Conservation (phyloP, 2,329 filamentous ascomycete genomes). For the Elsinoe ampelina region DNA sequence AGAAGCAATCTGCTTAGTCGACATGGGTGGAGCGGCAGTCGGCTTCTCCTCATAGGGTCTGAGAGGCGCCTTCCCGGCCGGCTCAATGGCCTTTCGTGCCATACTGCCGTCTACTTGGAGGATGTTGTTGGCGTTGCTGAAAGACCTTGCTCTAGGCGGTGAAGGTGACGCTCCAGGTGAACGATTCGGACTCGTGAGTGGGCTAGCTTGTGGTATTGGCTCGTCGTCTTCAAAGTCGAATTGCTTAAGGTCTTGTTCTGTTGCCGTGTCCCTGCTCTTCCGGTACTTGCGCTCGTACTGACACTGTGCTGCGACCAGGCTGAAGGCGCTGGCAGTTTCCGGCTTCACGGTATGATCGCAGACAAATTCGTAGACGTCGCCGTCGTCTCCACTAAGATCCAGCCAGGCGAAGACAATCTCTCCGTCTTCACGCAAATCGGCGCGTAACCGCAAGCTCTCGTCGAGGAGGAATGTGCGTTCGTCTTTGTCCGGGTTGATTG, state of each 20-base stretch:
- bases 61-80: constrained; percentile 19
- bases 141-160: constrained; percentile 14
- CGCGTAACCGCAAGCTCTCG: constrained; percentile 77
- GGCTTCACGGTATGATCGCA: constrained; percentile 67
- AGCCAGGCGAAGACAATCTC: constrained; percentile 89
- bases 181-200: constrained; percentile 40
- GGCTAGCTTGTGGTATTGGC: constrained; percentile 51
- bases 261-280: constrained; percentile 67
- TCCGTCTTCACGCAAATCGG: constrained; percentile 67
- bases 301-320: constrained; percentile 76
- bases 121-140: constrained; percentile 14
- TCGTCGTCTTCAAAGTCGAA: constrained; percentile 66
- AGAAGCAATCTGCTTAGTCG: constrained; percentile 54
- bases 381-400: constrained; percentile 84
- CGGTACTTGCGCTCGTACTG: constrained; percentile 97
- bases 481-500: constrained; percentile 69
- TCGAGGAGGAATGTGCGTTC: constrained; percentile 97
- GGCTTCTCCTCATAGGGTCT: constrained; percentile 35
- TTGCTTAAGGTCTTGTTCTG: constrained; percentile 67
- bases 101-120: constrained; percentile 21
- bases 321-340: constrained; percentile 68
- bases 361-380: constrained; percentile 96
- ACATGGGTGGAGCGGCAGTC: constrained; percentile 49
- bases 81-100: constrained; percentile 23
- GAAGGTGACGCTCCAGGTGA: constrained; percentile 29